These are phyloP conservation scores for Gentiana dahurica DNA, from an alignment of 257 asterid genomes.

Conservation along the genomic window DNA sequence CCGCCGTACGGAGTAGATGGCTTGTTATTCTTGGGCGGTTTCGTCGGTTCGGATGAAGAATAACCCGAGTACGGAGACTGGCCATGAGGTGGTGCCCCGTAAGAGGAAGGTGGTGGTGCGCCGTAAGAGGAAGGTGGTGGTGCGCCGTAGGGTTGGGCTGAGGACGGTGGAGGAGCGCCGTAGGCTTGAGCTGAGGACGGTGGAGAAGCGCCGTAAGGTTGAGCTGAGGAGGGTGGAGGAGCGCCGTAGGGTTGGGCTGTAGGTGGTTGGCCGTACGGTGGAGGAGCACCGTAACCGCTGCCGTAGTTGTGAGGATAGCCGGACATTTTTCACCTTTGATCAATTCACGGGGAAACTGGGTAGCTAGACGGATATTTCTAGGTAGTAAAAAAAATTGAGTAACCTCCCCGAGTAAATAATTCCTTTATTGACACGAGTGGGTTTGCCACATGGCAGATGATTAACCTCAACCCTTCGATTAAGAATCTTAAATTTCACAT, in stretches of 20 bases:
- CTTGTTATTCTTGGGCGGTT: conserved; percentile 27
- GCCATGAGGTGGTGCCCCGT: conserved; percentile 12
- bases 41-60: conserved; percentile 20
- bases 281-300: conserved; percentile 14
- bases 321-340: conserved; percentile 27
- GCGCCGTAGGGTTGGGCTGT: conserved; percentile 35
- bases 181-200: conserved; percentile 18
- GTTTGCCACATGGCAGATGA: too few species aligned
- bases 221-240: conserved; percentile 15
- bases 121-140: conserved; percentile 18
- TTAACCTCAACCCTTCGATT: too few species aligned
- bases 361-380: too few species aligned
- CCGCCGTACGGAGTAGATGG: conserved; percentile 16
- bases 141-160: conserved; percentile 17
- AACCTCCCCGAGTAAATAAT: too few species aligned
- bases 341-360: not conserved
- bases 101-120: conserved; percentile 9
- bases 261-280: conserved; percentile 24
- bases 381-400: too few species aligned
- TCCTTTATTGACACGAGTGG: too few species aligned
- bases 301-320: conserved; percentile 40
- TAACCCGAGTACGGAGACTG: conserved; percentile 19
- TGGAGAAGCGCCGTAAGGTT: conserved; percentile 19
- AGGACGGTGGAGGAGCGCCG: conserved; percentile 21
- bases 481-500: too few species aligned